Percentiles rank a stretch among this genome's conserved stretches.
Evolutionary conservation across 2,329 filamentous ascomycete species (phyloP).

Genomic region (Colletotrichum cordylinicola): DNA sequence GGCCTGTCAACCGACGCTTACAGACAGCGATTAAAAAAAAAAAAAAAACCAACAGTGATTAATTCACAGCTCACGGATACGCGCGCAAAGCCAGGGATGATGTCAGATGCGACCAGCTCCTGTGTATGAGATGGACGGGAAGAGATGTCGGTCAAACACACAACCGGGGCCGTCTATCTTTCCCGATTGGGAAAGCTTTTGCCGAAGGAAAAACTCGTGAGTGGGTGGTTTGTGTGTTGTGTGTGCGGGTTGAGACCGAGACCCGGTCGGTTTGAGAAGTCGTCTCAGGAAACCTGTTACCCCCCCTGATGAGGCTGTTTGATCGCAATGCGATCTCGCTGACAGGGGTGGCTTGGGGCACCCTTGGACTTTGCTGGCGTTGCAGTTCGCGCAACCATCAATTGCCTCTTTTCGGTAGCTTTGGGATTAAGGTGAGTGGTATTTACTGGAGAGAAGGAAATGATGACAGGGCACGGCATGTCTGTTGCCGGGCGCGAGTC

Average conservation of each 20-base stretch:
- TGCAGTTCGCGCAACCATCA: neutral
- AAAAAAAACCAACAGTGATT: neutral
- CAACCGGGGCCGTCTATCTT: neutral
- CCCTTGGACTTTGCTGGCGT: neutral
- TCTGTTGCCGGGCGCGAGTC: neutral
- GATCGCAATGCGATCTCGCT: constrained; percentile 14
- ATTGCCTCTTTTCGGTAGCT: neutral
- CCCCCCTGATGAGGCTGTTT: constrained; percentile 18
- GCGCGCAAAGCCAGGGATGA: neutral
- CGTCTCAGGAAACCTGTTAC: constrained; percentile 14
- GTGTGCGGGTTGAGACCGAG: constrained; percentile 12
- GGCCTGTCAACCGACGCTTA: neutral
- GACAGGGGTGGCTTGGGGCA: neutral
- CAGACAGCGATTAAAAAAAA: neutral
- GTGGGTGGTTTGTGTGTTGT: neutral
- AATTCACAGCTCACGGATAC: neutral
- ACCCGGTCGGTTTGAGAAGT: constrained; percentile 16
- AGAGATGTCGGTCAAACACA: neutral
- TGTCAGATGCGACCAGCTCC: neutral
- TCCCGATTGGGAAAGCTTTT: neutral
- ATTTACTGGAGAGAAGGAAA: neutral
- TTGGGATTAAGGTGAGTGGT: neutral
- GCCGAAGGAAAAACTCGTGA: neutral
- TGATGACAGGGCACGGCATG: neutral
- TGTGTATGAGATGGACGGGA: constrained; percentile 11